Conservation (phyloP, 164 flowering plant genomes). For the Vitis rupestris region DNA sequence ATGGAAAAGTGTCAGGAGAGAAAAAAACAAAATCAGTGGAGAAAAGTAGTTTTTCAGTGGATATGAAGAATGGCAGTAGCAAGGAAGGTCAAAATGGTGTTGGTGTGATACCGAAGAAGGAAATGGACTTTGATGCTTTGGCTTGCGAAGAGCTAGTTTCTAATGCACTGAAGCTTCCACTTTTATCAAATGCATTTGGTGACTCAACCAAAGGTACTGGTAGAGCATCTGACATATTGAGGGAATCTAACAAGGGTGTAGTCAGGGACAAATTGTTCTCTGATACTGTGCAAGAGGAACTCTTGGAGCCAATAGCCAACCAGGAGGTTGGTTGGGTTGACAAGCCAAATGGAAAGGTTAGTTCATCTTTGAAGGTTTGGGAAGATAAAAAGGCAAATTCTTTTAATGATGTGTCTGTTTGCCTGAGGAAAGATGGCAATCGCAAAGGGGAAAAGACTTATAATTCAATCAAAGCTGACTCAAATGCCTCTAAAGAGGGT, state of each 20-base stretch:
- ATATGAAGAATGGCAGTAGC: constrained; percentile 12
- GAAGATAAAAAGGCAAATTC: constrained; percentile 18
- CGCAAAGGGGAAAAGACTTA: constrained; percentile 17
- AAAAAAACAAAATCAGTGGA: constrained; percentile 24
- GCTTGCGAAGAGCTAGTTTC: constrained; percentile 50
- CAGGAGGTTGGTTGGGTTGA: constrained; percentile 18
- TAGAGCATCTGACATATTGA: constrained; percentile 8
- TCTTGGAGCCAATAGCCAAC: constrained; percentile 4
- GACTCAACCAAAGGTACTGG: constrained; percentile 10
- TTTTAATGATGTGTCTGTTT: constrained; percentile 12
- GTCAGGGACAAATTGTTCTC: constrained; percentile 7
- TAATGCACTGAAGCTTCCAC: constrained; percentile 51
- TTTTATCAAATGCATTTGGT: constrained; percentile 32
- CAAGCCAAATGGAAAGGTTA: constrained; percentile 16
- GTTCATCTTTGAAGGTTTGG: constrained; percentile 21
- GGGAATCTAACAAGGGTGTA: constrained; percentile 14
- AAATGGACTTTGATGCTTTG: constrained; percentile 21
- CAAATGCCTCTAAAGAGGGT: constrained; percentile 16
- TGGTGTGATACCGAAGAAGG: constrained; percentile 20
- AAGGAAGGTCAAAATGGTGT: constrained; percentile 9
- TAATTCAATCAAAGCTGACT: constrained; percentile 17
- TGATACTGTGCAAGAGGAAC: constrained; percentile 13
- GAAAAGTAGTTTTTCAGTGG: constrained; percentile 20
- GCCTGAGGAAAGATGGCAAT: constrained; percentile 17
- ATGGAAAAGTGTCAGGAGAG: constrained; percentile 20